Percentiles rank a stretch among this genome's conserved stretches.
Evolutionary conservation across 164 flowering plant species (phyloP).

Genomic region (Dillenia suffruticosa): DNA sequence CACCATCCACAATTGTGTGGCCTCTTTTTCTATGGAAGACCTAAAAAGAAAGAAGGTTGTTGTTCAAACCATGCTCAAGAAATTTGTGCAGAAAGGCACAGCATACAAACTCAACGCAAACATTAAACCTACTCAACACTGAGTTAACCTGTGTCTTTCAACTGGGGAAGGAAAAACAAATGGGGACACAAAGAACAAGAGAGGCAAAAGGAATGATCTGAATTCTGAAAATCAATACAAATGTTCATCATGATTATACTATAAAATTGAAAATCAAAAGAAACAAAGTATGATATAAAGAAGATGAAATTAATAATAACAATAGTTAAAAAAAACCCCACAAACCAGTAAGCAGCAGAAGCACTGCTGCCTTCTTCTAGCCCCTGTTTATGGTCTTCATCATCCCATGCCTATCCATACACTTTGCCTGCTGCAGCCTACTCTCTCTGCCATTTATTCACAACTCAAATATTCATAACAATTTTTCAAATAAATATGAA

Average conservation of each 20-base stretch:
- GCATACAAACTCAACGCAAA: too few species aligned
- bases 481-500: constrained; percentile 56
- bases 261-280: constrained; percentile 18
- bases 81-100: too few species aligned
- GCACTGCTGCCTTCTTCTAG: constrained; percentile 15
- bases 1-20: too few species aligned
- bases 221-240: constrained; percentile 20
- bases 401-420: constrained; percentile 57
- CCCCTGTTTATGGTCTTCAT: constrained; percentile 18
- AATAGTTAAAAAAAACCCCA: constrained; percentile 28
- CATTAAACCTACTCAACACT: too few species aligned
- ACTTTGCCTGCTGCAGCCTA: constrained; percentile 49
- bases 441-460: constrained; percentile 47
- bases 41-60: too few species aligned
- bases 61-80: too few species aligned
- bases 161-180: too few species aligned
- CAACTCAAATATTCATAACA: constrained; percentile 52
- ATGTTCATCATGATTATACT: constrained; percentile 32
- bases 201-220: constrained; percentile 3
- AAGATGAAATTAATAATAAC: constrained; percentile 16
- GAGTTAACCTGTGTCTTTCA: too few species aligned
- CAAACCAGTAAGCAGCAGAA: constrained; percentile 31
- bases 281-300: constrained; percentile 38
- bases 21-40: too few species aligned
- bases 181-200: not conserved